Conservation (phyloP, 2,329 filamentous ascomycete species). For the Colletotrichum neosansevieriae region DNA sequence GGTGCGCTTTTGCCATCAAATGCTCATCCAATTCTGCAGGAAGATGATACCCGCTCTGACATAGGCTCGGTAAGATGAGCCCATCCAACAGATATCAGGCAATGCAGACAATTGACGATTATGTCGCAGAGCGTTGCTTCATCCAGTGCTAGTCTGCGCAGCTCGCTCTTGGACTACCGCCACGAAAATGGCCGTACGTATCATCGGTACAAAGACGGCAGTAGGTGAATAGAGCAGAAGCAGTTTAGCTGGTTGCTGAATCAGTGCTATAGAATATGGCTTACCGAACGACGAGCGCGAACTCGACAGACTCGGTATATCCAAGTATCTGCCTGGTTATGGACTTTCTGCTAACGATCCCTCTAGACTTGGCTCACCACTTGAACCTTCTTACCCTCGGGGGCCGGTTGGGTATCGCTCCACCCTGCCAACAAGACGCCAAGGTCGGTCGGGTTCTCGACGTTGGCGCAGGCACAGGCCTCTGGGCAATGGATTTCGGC, state of each 20-base stretch:
- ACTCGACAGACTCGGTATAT: slow-evolving; percentile 20
- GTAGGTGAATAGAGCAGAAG: not conserved
- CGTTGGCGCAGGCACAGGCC: slow-evolving; percentile 44
- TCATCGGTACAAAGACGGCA: slow-evolving; percentile 47
- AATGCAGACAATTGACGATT: not conserved
- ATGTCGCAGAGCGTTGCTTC: not conserved
- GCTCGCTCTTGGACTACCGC: slow-evolving; percentile 44
- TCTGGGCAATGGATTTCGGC: slow-evolving; percentile 45
- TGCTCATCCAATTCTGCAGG: not conserved
- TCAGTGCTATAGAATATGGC: not conserved
- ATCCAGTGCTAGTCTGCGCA: slow-evolving; percentile 43
- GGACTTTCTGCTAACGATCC: not conserved
- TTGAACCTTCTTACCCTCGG: slow-evolving; percentile 49
- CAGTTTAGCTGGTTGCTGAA: not conserved
- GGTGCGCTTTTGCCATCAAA: not conserved
- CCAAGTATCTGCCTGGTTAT: no score
- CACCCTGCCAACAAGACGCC: slow-evolving; percentile 41
- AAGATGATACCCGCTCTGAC: not conserved
- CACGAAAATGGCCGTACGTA: slow-evolving; percentile 47
- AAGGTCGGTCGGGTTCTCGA: slow-evolving; percentile 41
- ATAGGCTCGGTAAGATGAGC: not conserved
- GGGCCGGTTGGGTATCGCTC: slow-evolving; percentile 45
- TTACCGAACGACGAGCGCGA: slow-evolving; percentile 22
- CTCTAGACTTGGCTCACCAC: slow-evolving; percentile 51
- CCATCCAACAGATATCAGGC: not conserved